phyloP scores from a whole-genome alignment of 768 basidiomycete genomes.

The Hebeloma cylindrosporum region DNA sequence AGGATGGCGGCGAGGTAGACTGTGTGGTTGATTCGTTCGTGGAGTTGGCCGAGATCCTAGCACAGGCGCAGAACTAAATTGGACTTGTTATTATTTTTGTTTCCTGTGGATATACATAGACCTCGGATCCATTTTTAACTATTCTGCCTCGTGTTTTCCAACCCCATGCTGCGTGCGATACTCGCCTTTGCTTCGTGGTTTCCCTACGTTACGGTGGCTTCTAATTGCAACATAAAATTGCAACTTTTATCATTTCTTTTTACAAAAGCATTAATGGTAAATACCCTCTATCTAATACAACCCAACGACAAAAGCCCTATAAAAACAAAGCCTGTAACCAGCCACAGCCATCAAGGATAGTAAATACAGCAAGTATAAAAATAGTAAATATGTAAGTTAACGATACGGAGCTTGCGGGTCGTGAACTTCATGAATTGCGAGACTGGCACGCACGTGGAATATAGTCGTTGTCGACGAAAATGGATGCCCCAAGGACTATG shows the following conservation, averaged over 20 bases:
- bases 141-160: neutral
- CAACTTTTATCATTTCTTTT: too few species aligned
- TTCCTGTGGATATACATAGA: neutral
- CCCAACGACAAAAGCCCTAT: slow-evolving; percentile 7
- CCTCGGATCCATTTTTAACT: too few species aligned
- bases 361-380: slow-evolving; percentile 10
- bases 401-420: too few species aligned
- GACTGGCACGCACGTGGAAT: neutral
- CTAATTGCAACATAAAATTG: too few species aligned
- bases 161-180: too few species aligned
- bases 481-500: neutral
- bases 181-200: too few species aligned
- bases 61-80: too few species aligned
- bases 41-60: slow-evolving; percentile 42
- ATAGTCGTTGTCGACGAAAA: neutral
- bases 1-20: slow-evolving; percentile 60
- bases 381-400: slow-evolving; percentile 4
- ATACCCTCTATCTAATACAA: slow-evolving; percentile 4
- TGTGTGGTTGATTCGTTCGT: slow-evolving; percentile 50
- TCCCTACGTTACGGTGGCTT: too few species aligned
- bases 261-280: too few species aligned
- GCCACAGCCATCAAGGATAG: slow-evolving; percentile 7
- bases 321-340: slow-evolving; percentile 10
- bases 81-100: neutral
- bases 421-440: slow-evolving; percentile 6